A percentile compares a stretch with the other conserved stretches of the same genome.
Evolutionary conservation across 2,329 filamentous ascomycete species (phyloP).

Genomic region (Metarhizium sp.): DNA sequence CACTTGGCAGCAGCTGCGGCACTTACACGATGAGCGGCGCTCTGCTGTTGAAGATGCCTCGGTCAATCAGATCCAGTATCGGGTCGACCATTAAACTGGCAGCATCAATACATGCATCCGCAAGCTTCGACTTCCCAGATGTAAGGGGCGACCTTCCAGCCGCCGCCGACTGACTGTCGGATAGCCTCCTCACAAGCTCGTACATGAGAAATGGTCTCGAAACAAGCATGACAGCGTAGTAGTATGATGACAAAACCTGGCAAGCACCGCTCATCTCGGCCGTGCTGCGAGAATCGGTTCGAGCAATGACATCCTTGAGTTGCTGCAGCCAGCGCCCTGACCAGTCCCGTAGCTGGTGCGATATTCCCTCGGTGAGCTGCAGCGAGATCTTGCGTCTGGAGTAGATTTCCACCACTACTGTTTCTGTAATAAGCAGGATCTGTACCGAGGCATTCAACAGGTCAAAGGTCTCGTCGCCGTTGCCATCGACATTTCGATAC

Average conservation of each 20-base stretch:
- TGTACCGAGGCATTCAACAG: conserved; percentile 43
- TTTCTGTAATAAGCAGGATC: conserved; percentile 41
- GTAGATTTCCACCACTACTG: conserved; percentile 42
- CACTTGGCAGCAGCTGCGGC: not conserved
- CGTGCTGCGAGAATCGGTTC: conserved; percentile 10
- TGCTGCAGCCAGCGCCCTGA: conserved; percentile 36
- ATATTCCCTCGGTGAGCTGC: conserved; percentile 43
- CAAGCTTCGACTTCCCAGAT: conserved; percentile 39
- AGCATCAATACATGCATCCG: conserved; percentile 46
- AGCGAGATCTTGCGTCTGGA: conserved; percentile 43
- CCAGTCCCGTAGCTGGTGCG: conserved; percentile 42
- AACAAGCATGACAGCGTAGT: conserved; percentile 49
- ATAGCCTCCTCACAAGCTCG: conserved; percentile 37
- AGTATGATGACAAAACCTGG: conserved; percentile 42
- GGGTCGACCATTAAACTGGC: conserved; percentile 44
- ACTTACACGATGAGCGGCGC: conserved; percentile 43
- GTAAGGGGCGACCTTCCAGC: conserved; percentile 14
- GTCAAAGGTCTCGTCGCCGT: conserved; percentile 31
- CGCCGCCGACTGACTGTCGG: conserved; percentile 19
- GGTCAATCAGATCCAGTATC: conserved; percentile 33
- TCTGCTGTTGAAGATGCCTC: conserved; percentile 30
- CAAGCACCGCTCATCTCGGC: conserved; percentile 35
- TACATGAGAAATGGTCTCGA: conserved; percentile 48
- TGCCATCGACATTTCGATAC: conserved; percentile 27
- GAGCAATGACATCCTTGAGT: conserved; percentile 29